Percentiles rank a stretch among this genome's conserved stretches.
Conservation (phyloP, 257 asterid genomes). For the Schizonepeta tenuifolia region DNA sequence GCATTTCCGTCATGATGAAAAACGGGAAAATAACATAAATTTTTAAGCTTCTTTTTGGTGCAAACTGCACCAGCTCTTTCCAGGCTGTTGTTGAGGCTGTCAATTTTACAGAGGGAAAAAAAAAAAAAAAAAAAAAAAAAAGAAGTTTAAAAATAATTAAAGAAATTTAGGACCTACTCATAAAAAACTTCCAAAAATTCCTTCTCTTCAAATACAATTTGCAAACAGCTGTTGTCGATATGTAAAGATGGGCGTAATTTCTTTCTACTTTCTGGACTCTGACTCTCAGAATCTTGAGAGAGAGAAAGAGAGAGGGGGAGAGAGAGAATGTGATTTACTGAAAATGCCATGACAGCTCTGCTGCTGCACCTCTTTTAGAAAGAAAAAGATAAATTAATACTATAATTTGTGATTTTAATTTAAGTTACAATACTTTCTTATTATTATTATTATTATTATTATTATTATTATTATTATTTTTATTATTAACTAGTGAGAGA, state of each 20-base stretch:
- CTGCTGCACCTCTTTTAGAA: constrained; percentile 22
- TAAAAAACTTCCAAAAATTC: constrained; percentile 27
- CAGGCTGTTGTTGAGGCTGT: constrained; percentile 85
- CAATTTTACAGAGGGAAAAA: constrained; percentile 54
- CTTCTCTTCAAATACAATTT: constrained; percentile 33
- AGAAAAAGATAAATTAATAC: not conserved
- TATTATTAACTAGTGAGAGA: not conserved
- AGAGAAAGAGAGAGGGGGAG: not conserved
- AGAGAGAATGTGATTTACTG: constrained; percentile 25
- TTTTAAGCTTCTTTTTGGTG: constrained; percentile 45
- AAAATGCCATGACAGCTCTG: constrained; percentile 41
- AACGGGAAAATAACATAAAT: constrained; percentile 31
- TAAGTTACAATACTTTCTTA: not conserved
- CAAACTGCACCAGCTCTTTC: constrained; percentile 60
- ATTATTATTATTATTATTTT: not conserved
- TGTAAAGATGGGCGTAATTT: constrained; percentile 36
- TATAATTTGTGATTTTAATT: not conserved
- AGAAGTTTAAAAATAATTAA: constrained; percentile 16
- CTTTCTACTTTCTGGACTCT: constrained; percentile 30
- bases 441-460: not conserved
- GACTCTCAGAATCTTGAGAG: constrained; percentile 19
- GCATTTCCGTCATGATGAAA: constrained; percentile 40
- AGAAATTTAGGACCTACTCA: constrained; percentile 51
- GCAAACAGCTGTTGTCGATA: constrained; percentile 54
- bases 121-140: no score